Conservation (phyloP, 2,329 filamentous ascomycete genomes). For the Hypomyces rosellus region DNA sequence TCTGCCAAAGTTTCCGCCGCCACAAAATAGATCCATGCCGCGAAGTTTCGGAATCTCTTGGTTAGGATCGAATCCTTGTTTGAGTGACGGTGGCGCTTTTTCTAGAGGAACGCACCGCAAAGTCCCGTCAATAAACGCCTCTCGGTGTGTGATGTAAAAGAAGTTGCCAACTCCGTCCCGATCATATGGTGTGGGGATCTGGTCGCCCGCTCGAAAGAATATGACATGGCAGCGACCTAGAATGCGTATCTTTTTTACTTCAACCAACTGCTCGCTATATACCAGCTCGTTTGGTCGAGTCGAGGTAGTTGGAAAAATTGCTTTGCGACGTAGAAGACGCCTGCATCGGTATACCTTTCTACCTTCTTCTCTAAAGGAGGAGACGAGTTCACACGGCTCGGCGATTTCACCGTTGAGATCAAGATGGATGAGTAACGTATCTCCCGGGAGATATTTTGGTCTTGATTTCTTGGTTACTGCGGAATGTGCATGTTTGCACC, state of each 20-base stretch:
- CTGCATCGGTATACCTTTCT: constrained; percentile 36
- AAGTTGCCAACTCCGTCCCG: constrained; percentile 58
- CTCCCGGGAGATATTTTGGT: constrained; percentile 41
- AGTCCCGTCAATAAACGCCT: constrained; percentile 4
- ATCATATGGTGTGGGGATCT: constrained; percentile 58
- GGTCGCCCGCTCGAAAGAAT: constrained; percentile 38
- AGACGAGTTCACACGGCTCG: constrained; percentile 56
- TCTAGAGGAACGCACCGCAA: constrained; percentile 30
- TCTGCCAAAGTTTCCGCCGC: constrained; percentile 69
- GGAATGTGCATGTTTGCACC: constrained; percentile 37
- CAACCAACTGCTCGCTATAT: constrained; percentile 42
- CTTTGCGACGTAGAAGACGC: constrained; percentile 43
- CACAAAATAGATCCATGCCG: constrained; percentile 70
- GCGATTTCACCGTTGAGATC: constrained; percentile 30
- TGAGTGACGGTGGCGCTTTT: constrained; percentile 31
- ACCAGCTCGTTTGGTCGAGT: constrained; percentile 52
- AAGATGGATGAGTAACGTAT: constrained; percentile 50
- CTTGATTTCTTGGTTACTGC: constrained; percentile 9
- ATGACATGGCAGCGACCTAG: constrained; percentile 54
- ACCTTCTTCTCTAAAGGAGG: constrained; percentile 16
- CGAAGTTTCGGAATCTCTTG: constrained; percentile 35
- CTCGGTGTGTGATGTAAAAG: constrained; percentile 53
- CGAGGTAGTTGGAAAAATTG: constrained; percentile 27
- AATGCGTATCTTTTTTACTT: constrained; percentile 36
- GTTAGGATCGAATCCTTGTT: constrained; percentile 50